Percentiles rank a stretch among this genome's conserved stretches.
Evolutionary conservation across 106 monocot species (phyloP).

Genomic region (Allium cepa): DNA sequence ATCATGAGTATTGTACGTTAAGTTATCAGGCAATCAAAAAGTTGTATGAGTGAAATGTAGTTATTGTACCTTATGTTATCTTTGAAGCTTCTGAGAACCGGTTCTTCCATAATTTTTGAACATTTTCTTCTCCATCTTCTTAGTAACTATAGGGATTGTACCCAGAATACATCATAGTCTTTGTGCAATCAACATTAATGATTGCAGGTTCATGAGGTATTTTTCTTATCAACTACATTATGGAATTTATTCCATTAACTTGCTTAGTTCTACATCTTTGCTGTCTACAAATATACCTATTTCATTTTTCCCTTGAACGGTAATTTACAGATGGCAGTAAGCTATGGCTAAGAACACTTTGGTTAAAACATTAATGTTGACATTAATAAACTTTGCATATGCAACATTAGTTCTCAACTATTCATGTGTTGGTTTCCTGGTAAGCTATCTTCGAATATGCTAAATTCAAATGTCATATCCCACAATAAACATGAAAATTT

Average conservation of each 20-base stretch:
- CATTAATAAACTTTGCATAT: constrained; percentile 59
- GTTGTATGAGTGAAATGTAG: too few species aligned
- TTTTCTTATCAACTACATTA: neutral
- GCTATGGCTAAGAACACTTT: constrained; percentile 42
- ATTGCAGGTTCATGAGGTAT: constrained; percentile 95
- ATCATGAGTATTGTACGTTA: too few species aligned
- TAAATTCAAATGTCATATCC: neutral
- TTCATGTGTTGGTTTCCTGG: constrained; percentile 97
- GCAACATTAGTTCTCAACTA: constrained; percentile 79
- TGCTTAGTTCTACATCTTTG: neutral
- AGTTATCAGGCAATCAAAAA: too few species aligned
- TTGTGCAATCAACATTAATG: constrained; percentile 96
- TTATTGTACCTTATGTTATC: too few species aligned
- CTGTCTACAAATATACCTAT: too few species aligned
- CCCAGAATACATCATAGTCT: constrained; percentile 94
- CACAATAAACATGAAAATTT: neutral
- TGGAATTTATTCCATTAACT: constrained; percentile 1
- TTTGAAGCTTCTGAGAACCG: neutral
- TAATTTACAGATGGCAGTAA: constrained; percentile 97
- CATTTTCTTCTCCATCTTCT: neutral
- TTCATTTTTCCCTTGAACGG: constrained; percentile 20
- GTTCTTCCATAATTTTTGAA: neutral
- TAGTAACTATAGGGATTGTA: constrained; percentile 64
- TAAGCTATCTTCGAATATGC: constrained; percentile 6
- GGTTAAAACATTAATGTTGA: constrained; percentile 42